Percentiles rank a stretch among this genome's conserved stretches.
Evolutionary conservation across 352 stramenopile species (phyloP).

Genomic region (Pelagophyceae sp.): DNA sequence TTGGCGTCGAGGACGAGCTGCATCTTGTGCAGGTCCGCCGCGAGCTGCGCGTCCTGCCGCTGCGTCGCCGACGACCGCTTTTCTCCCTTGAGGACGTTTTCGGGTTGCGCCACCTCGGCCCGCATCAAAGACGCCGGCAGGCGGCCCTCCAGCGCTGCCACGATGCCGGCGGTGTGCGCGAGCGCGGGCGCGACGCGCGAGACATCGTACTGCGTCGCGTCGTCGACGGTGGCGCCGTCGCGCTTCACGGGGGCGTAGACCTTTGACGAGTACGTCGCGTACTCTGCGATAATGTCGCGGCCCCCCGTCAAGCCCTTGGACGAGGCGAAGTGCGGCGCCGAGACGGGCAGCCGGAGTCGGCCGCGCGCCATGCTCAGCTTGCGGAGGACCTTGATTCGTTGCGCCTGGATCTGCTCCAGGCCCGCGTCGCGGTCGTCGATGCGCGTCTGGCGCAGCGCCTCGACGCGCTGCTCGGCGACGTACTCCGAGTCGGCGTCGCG

Average conservation of each 20-base stretch:
- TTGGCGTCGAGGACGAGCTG: conserved; percentile 65
- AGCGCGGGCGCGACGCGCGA: not conserved
- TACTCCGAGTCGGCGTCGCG: conserved; percentile 76
- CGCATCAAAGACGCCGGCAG: conserved; percentile 50
- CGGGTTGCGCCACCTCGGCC: conserved; percentile 25
- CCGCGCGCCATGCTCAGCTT: conserved; percentile 73
- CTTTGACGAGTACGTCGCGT: conserved; percentile 62
- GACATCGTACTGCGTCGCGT: conserved; percentile 28
- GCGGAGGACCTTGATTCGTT: conserved; percentile 69
- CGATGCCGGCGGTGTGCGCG: not conserved
- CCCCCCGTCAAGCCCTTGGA: not conserved
- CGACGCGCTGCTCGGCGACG: conserved; percentile 76
- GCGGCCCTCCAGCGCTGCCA: conserved; percentile 42
- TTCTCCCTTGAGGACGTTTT: not conserved
- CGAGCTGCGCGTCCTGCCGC: conserved; percentile 59
- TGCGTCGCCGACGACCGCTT: conserved; percentile 31
- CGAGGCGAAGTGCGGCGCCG: not conserved
- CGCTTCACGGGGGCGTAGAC: conserved; percentile 61
- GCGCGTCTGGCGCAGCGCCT: conserved; percentile 62
- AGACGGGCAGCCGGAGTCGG: conserved; percentile 28
- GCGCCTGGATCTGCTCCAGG: conserved; percentile 65
- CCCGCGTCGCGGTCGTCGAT: conserved; percentile 44
- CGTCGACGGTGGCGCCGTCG: conserved; percentile 23
- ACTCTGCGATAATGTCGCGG: conserved; percentile 76
- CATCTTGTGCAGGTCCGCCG: conserved; percentile 70